Evolutionary conservation across 306 rosid genomes (phyloP), one percentile per base, ranked within the genome.

Genomic region (Cicer yamashitae): DNA sequence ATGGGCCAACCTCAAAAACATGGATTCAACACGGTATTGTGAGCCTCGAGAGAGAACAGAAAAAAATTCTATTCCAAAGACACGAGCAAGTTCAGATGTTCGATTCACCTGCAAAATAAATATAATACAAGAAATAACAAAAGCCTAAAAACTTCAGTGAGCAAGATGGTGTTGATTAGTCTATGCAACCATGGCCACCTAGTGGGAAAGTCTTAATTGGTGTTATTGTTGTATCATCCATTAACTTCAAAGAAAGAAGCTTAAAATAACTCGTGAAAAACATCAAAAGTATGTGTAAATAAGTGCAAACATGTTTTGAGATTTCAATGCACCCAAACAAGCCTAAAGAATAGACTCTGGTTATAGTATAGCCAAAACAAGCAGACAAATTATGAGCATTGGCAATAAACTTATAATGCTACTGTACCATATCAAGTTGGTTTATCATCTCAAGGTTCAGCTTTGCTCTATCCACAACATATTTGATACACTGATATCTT

Each of bases 31-130:
- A 58, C 97, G 98, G 51, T 90, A 90, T 84, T 94, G 98, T 22
- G 98, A 94, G 67, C 97, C 98, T 65, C 98, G 87, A 75, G 98
- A 94, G 11, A 94, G 94, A 87, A 94, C 97, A 71, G 98, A 90
- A 66, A 94, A 94, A 84, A 94, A 94, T 75, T 94, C 98, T 15
- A 94, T 94, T 81, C 98, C 98, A 82, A 94, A 94, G 15, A 94
- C 94, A 79, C 97, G 98, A 56, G 98, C 98, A 79, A 94, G 97
- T 86, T 91, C 96, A 65, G 97, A 90, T 60, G 97, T 94, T 81
- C 98, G 86, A 87, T 88, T 94, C 68, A 94, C 90, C 97, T 94
- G 90, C 88, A 83, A 65, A 80, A 80, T 52, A 57, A 73, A 64
- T 84, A 68, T 50, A 74, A 61, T 30, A 39, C 67, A 77, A 37